A percentile compares a stretch with the other conserved stretches of the same genome.
phyloP scores from a whole-genome alignment of 208 protist genomes.

The Trypanosoma avium region DNA sequence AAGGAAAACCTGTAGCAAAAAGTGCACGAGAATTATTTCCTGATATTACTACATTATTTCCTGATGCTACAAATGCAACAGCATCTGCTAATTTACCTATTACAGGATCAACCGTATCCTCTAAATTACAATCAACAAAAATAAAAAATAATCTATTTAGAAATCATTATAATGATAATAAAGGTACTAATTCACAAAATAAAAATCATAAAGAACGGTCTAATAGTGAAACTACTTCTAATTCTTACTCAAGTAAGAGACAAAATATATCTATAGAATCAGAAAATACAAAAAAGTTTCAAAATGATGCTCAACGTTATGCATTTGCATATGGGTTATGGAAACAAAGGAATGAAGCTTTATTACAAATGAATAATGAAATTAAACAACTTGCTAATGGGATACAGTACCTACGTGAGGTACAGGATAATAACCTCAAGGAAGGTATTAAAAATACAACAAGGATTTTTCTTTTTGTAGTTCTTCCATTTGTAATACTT shows the following conservation, averaged over 20 bases:
- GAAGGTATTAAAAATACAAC: constrained; percentile 19
- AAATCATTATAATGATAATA: too few species aligned
- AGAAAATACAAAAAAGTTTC: not conserved
- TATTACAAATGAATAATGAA: constrained; percentile 1
- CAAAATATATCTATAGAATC: not conserved
- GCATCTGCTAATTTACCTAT: too few species aligned
- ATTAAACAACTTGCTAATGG: not conserved
- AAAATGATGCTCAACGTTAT: constrained; percentile 5
- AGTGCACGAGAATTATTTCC: constrained; percentile 11
- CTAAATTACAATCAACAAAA: too few species aligned
- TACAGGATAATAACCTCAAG: constrained; percentile 19
- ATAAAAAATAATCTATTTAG: too few species aligned
- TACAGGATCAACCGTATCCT: too few species aligned
- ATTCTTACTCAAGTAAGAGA: not conserved
- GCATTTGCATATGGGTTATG: constrained; percentile 22
- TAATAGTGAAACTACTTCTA: too few species aligned
- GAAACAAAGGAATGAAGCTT: not conserved
- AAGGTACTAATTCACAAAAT: too few species aligned
- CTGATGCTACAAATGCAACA: not conserved
- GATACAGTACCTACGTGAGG: constrained; percentile 5
- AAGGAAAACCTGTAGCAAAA: not conserved
- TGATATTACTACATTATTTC: not conserved
- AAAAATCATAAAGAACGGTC: too few species aligned
- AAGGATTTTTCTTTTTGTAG: constrained; percentile 27
- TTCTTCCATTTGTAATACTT: constrained; percentile 31